Evolutionary conservation across 345 rosid species (phyloP).

Genomic region (Acer yangbiense): DNA sequence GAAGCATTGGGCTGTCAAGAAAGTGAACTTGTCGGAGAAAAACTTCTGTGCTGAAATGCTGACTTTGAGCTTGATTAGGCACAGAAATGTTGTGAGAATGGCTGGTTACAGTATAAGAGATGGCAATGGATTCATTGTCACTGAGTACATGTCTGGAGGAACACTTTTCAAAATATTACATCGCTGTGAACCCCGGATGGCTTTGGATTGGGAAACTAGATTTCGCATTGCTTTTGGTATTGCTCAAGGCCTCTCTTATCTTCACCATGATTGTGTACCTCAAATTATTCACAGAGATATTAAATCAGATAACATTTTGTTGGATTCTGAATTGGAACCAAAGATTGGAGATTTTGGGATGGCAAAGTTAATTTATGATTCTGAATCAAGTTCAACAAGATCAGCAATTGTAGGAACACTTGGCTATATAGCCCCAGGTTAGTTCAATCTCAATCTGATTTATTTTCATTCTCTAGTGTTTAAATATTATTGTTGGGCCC

Average conservation of each 20-base stretch:
- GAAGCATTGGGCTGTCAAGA: slow-evolving; percentile 44
- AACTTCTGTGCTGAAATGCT: slow-evolving; percentile 36
- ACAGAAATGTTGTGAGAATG: slow-evolving; percentile 36
- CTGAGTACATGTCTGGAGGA: slow-evolving; percentile 42
- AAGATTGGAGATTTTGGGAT: slow-evolving; percentile 45
- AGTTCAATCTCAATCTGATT: neutral
- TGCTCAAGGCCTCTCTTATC: slow-evolving; percentile 45
- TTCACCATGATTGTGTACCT: slow-evolving; percentile 47
- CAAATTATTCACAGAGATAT: slow-evolving; percentile 43
- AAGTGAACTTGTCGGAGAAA: slow-evolving; percentile 34
- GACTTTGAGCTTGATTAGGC: slow-evolving; percentile 34
- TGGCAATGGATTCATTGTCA: slow-evolving; percentile 34
- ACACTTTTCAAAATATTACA: slow-evolving; percentile 36
- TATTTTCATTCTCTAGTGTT: neutral
- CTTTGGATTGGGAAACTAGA: slow-evolving; percentile 35
- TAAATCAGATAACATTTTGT: slow-evolving; percentile 37
- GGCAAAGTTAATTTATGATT: slow-evolving; percentile 31
- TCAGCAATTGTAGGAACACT: slow-evolving; percentile 39
- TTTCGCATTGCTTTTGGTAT: slow-evolving; percentile 36
- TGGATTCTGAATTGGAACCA: slow-evolving; percentile 43
- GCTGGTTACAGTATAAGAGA: slow-evolving; percentile 38
- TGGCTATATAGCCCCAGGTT: slow-evolving; percentile 52
- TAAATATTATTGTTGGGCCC: no score
- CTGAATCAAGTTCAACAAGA: slow-evolving; percentile 29
- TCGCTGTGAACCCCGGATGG: slow-evolving; percentile 21